These are phyloP conservation scores for Cystofilobasidium capitatum DNA, from an alignment of 768 basidiomycete genomes.

Conservation along the genomic window DNA sequence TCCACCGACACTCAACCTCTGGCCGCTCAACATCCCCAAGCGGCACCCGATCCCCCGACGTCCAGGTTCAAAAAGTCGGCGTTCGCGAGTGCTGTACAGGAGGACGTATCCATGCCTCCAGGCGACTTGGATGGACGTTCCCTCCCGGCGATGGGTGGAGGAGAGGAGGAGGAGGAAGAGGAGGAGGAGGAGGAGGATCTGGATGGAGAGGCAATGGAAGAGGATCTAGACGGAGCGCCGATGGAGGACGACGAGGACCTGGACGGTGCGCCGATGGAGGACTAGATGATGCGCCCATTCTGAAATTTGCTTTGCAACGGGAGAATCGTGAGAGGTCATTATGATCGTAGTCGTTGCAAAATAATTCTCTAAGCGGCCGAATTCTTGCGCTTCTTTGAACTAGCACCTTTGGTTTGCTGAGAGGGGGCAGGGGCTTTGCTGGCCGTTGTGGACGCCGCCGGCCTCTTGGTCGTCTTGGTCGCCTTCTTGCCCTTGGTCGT, in stretches of 20 bases:
- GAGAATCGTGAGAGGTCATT: no score
- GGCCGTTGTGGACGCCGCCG: not conserved
- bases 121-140: constrained; percentile 29
- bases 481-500: constrained; percentile 14
- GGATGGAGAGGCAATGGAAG: constrained; percentile 18
- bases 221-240: constrained; percentile 15
- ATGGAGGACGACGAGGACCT: constrained; percentile 18
- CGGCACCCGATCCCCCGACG: constrained; percentile 8
- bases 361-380: not conserved
- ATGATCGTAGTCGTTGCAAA: no score
- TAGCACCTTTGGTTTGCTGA: not conserved
- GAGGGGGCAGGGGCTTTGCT: not conserved
- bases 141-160: constrained; percentile 41
- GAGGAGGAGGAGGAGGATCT: constrained; percentile 10
- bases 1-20: not conserved
- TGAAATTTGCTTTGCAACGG: no score
- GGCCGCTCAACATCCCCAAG: constrained; percentile 7
- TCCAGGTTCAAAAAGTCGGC: constrained; percentile 37
- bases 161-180: constrained; percentile 27
- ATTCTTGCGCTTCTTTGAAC: not conserved
- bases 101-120: constrained; percentile 17
- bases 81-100: constrained; percentile 38
- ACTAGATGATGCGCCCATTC: no score
- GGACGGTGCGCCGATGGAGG: constrained; percentile 28
- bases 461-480: not conserved